These are phyloP conservation scores for Talaromyces sp. DNA, from an alignment of 2,329 filamentous ascomycete species.

Conservation along the genomic window DNA sequence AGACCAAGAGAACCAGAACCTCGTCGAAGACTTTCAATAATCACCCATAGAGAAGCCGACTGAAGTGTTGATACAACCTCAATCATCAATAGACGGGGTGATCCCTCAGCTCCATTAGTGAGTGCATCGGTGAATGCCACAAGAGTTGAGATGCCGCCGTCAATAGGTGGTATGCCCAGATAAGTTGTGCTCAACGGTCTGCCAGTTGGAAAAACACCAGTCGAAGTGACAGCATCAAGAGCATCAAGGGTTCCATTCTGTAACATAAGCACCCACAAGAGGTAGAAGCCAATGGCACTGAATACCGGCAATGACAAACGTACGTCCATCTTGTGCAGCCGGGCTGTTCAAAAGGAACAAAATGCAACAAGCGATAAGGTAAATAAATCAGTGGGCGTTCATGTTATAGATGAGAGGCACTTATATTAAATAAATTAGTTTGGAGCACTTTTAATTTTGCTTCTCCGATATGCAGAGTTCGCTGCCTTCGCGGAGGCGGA, in stretches of 20 bases:
- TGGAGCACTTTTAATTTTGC: background rate
- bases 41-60: background rate
- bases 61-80: background rate
- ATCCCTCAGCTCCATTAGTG: background rate
- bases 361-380: background rate
- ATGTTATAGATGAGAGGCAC: background rate
- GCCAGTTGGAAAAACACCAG: background rate
- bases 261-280: slow-evolving; percentile 3
- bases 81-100: background rate
- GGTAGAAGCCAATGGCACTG: background rate
- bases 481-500: background rate
- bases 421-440: background rate
- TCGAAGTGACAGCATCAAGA: background rate
- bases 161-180: background rate
- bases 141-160: background rate
- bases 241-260: background rate
- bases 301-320: background rate
- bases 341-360: background rate
- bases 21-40: slow-evolving; percentile 1
- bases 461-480: background rate
- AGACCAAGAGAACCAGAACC: background rate
- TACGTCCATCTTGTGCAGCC: background rate
- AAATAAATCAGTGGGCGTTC: background rate
- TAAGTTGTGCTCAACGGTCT: background rate
- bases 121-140: background rate